A percentile compares a stretch with the other conserved stretches of the same genome.
phyloP scores from a whole-genome alignment of 179 eudicot genomes.

The Heliamphora pulchella region DNA sequence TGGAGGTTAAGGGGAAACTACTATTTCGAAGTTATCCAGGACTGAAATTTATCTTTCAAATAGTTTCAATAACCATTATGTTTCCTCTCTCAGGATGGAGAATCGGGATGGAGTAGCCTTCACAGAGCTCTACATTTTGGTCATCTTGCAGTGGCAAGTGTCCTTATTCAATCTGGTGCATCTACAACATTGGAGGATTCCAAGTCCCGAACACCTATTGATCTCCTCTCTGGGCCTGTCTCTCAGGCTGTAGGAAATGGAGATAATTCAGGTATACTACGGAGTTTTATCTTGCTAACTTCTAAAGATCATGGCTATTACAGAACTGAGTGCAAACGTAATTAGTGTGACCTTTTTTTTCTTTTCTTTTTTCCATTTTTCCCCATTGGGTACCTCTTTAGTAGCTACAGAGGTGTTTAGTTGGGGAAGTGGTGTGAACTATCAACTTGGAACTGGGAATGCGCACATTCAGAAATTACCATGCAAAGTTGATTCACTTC shows the following conservation, averaged over 20 bases:
- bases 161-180: slow-evolving; percentile 80
- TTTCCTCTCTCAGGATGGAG: slow-evolving; percentile 69
- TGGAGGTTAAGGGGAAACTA: background rate
- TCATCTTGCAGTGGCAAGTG: slow-evolving; percentile 87
- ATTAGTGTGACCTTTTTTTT: background rate
- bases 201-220: slow-evolving; percentile 80
- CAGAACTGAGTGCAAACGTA: too few species aligned
- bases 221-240: slow-evolving; percentile 91
- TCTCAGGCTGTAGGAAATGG: slow-evolving; percentile 50
- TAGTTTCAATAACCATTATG: background rate
- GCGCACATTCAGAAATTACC: slow-evolving; percentile 93
- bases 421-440: slow-evolving; percentile 99
- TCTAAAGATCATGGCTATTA: too few species aligned
- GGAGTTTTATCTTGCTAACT: background rate
- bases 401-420: slow-evolving; percentile 90
- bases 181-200: slow-evolving; percentile 70
- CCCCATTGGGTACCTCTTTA: slow-evolving; percentile 14
- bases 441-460: slow-evolving; percentile 99
- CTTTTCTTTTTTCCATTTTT: background rate
- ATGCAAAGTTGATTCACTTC: slow-evolving; percentile 85
- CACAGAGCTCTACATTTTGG: slow-evolving; percentile 97
- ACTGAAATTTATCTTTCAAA: too few species aligned
- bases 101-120: slow-evolving; percentile 99
- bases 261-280: slow-evolving; percentile 47
- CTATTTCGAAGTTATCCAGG: background rate